A percentile compares a stretch with the other conserved stretches of the same genome.
Evolutionary conservation across 139 green algal genomes (phyloP).

Genomic region (Desmodesmus armatus): DNA sequence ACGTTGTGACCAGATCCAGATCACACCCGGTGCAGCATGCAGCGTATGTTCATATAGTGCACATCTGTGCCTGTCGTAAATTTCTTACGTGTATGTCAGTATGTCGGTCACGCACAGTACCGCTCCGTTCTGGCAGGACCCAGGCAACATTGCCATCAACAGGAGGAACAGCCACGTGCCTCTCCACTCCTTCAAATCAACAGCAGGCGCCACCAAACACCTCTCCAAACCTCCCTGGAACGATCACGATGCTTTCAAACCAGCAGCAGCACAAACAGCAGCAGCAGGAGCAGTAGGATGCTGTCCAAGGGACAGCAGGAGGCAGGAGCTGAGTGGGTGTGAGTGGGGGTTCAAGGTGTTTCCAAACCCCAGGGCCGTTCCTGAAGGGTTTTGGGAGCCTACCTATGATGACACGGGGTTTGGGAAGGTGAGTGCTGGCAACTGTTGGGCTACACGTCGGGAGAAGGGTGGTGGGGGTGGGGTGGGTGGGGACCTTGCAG

Average conservation of each 20-base stretch:
- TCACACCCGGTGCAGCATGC: too few relatives aligned
- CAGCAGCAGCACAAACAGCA: too few relatives aligned
- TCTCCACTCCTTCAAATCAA: conserved; percentile 65
- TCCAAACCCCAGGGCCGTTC: conserved; percentile 65
- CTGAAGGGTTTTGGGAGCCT: conserved; percentile 52
- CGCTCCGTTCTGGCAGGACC: conserved; percentile 82
- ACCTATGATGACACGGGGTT: conserved; percentile 57
- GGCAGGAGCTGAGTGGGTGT: conserved; percentile 59
- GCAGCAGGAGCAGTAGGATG: background rate
- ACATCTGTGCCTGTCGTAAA: too few relatives aligned
- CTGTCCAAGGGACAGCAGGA: background rate
- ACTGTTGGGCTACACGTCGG: too few relatives aligned
- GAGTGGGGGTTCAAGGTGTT: conserved; percentile 80
- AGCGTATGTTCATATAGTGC: too few relatives aligned
- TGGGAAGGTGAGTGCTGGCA: background rate
- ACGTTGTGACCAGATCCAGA: too few relatives aligned
- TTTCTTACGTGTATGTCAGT: too few relatives aligned
- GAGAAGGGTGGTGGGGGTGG: too few relatives aligned
- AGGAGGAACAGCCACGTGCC: conserved; percentile 69
- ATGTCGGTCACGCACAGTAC: too few relatives aligned
- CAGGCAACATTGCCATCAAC: conserved; percentile 74
- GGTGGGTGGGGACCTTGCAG: too few relatives aligned
- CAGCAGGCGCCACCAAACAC: conserved; percentile 41
- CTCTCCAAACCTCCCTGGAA: conserved; percentile 11
- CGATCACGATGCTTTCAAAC: too few relatives aligned